Evolutionary conservation across 306 rosid genomes (phyloP).

Genomic region (Glycine latifolia): DNA sequence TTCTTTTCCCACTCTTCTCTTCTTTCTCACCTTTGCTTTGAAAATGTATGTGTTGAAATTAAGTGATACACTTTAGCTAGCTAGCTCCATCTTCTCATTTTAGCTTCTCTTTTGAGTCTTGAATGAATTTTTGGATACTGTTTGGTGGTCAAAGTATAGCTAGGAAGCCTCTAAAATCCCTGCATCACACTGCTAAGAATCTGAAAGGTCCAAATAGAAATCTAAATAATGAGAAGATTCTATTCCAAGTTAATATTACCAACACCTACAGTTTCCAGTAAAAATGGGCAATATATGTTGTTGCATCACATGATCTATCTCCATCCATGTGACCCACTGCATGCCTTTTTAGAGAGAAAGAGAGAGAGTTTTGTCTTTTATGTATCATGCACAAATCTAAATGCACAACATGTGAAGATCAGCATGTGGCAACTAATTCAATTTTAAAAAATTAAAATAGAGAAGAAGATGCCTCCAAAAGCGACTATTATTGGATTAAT

Average conservation of each 20-base stretch:
- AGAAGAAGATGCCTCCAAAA: constrained; percentile 46
- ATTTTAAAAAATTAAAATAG: constrained; percentile 11
- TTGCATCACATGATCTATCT: constrained; percentile 63
- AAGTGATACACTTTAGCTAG: not conserved
- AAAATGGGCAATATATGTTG: constrained; percentile 48
- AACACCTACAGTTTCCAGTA: constrained; percentile 48
- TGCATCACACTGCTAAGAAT: constrained; percentile 42
- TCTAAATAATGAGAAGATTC: constrained; percentile 59
- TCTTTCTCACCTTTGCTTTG: constrained; percentile 30
- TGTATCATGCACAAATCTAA: constrained; percentile 58
- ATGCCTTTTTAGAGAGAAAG: constrained; percentile 45
- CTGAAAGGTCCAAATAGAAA: constrained; percentile 50
- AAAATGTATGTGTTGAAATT: constrained; percentile 39
- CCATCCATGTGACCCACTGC: constrained; percentile 70
- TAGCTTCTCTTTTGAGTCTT: constrained; percentile 22
- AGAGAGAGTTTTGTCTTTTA: constrained; percentile 60
- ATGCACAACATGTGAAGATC: constrained; percentile 62
- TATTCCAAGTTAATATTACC: constrained; percentile 57
- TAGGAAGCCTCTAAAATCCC: constrained; percentile 51
- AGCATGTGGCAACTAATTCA: constrained; percentile 33
- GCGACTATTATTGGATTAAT: constrained; percentile 37
- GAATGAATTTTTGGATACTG: not conserved
- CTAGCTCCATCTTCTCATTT: not conserved
- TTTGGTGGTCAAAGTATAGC: constrained; percentile 45
- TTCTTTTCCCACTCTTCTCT: not conserved